Conservation (phyloP, 306 rosid genomes). For the Aeschynomene evenia region DNA sequence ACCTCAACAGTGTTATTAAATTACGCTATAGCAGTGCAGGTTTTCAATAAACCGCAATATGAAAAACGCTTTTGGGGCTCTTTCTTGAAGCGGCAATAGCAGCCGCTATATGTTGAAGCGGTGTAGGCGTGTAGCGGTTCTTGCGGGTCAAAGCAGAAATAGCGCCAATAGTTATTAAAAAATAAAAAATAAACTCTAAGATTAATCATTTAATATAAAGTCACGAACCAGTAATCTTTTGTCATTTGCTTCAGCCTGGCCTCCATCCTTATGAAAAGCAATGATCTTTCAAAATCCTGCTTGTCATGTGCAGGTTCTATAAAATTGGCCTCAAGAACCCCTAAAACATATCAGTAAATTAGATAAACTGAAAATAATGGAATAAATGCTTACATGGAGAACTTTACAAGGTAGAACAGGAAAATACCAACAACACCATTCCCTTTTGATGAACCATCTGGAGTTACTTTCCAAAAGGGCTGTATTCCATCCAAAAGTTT, state of each 20-base stretch:
- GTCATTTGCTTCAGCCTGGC: slow-evolving; percentile 76
- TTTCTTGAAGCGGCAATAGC: no score
- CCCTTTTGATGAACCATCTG: slow-evolving; percentile 69
- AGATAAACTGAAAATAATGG: slow-evolving; percentile 21
- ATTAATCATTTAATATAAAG: slow-evolving; percentile 14
- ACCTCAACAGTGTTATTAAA: not conserved
- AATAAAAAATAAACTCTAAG: not conserved
- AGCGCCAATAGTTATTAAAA: not conserved
- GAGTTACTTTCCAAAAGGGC: slow-evolving; percentile 90
- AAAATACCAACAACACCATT: slow-evolving; percentile 82
- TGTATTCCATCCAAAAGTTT: slow-evolving; percentile 39
- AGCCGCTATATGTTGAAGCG: no score
- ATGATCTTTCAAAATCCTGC: slow-evolving; percentile 95
- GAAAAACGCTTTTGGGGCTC: no score
- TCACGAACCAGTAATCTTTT: slow-evolving; percentile 75
- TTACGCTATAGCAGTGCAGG: no score
- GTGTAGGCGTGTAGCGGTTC: no score
- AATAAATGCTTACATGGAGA: not conserved
- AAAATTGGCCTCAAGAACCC: slow-evolving; percentile 92
- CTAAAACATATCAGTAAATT: slow-evolving; percentile 43
- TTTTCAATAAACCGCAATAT: no score
- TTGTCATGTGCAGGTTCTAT: slow-evolving; percentile 97
- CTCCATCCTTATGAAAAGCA: slow-evolving; percentile 69
- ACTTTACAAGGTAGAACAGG: slow-evolving; percentile 29
- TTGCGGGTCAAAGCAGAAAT: no score